Evolutionary conservation across 768 basidiomycete species (phyloP), one percentile per base, ranked within the genome.

Genomic region (Hygrocybe punicea): DNA sequence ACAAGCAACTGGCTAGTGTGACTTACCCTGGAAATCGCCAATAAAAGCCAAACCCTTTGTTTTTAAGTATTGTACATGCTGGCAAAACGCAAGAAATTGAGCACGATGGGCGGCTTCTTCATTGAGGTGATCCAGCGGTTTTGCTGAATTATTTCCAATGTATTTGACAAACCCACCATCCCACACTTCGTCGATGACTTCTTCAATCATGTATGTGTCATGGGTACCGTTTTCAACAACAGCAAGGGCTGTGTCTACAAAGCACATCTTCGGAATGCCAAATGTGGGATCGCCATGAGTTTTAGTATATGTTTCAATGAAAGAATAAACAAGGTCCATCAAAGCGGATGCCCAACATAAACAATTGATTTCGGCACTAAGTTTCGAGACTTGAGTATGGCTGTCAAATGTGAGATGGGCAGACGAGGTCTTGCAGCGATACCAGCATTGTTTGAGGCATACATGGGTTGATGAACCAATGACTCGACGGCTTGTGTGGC

Each of bases 121-220:
- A 8, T 9, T n/a, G 7, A 29, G 23, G 9, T 39, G 34, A 2
- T 13, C 2, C 7, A 65, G 58, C 2, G 63, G 62, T 10, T 54
- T 39, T 2, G 59, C 58, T 17, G 55, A 59, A 6, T 58, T 60
- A 52, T 69, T 70, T 53, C 65, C 60, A 21, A 70, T 42, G 24
- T 63, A 70, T 55, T 70, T 70, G 1, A 40, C 24, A 53, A 69
- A 70, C 3, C 34, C n/a, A 0, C 62, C 63, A 11, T 57, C 45
- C 2, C 3, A 4, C 6, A 29, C 50, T 1, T 24, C 48, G 16
- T 57, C 50, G 29, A 67, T 63, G 3, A 62, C 51, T 44, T 65
- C 63, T 39, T 67, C 62, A 6, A 67, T 19, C 6, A 67, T 37
- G 51, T 60, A 67, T 34, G 57, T 60, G 2, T 14, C 29, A n/a